phyloP scores from a whole-genome alignment of 371 early-diverging fungal species.

The Rhizopus sp. region DNA sequence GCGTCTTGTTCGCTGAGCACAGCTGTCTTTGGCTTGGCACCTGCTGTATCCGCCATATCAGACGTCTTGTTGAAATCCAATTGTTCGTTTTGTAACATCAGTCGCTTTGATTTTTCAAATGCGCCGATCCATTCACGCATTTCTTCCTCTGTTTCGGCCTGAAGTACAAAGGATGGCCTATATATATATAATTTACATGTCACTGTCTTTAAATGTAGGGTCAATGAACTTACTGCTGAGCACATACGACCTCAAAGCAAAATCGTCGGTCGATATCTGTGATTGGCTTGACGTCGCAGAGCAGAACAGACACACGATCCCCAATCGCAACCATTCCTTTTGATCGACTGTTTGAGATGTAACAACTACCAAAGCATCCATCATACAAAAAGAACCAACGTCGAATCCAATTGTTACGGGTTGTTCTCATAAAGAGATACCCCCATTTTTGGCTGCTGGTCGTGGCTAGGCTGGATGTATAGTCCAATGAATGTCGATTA shows the following conservation, averaged over 20 bases:
- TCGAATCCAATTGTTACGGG: slow-evolving; percentile 39
- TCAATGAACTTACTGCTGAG: slow-evolving; percentile 1
- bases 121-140: slow-evolving; percentile 59
- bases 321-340: slow-evolving; percentile 42
- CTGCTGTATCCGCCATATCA: neutral
- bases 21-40: neutral
- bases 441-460: slow-evolving; percentile 23
- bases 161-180: slow-evolving; percentile 38
- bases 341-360: slow-evolving; percentile 39
- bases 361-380: slow-evolving; percentile 46
- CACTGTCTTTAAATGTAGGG: neutral
- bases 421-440: slow-evolving; percentile 19
- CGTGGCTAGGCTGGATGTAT: neutral
- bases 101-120: slow-evolving; percentile 52
- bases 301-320: slow-evolving; percentile 46
- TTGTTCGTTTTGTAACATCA: slow-evolving; percentile 1
- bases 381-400: slow-evolving; percentile 56
- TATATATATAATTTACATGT: neutral
- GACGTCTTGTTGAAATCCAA: neutral
- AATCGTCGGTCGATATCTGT: slow-evolving; percentile 61
- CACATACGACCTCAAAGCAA: slow-evolving; percentile 57
- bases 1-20: neutral
- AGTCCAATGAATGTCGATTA: neutral
- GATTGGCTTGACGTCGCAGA: slow-evolving; percentile 44
- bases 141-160: slow-evolving; percentile 67